Percentiles rank a stretch among this genome's conserved stretches.
phyloP scores from a whole-genome alignment of 1,284 basidiomycete genomes.

The Leccinum fuscescens region DNA sequence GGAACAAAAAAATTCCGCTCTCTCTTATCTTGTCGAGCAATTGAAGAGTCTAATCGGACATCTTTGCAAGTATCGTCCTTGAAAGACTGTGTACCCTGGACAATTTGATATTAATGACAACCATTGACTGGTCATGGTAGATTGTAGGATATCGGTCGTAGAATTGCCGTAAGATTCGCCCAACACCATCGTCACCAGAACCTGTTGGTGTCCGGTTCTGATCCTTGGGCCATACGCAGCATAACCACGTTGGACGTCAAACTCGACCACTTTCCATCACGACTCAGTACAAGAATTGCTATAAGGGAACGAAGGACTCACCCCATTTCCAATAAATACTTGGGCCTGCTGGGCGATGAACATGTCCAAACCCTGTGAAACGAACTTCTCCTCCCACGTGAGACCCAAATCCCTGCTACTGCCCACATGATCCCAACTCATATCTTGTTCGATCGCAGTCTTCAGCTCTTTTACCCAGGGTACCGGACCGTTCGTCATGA shows the following conservation, averaged over 20 bases:
- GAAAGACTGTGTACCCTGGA: neutral
- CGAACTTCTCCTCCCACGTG: slow-evolving; percentile 39
- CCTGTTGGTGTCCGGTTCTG: slow-evolving; percentile 23
- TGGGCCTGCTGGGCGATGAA: slow-evolving; percentile 43
- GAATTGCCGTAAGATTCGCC: neutral
- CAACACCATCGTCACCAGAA: slow-evolving; percentile 23
- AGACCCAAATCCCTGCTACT: slow-evolving; percentile 38
- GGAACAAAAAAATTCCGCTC: no score
- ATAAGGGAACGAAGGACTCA: slow-evolving; percentile 7
- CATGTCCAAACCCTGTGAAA: slow-evolving; percentile 45
- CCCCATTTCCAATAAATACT: slow-evolving; percentile 46
- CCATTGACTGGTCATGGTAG: no score
- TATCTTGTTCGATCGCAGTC: slow-evolving; percentile 32
- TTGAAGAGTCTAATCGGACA: no score
- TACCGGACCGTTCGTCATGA: slow-evolving; percentile 55
- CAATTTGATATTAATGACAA: neutral
- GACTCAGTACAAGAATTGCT: slow-evolving; percentile 4
- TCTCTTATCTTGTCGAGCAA: no score
- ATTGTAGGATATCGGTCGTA: neutral
- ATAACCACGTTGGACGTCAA: slow-evolving; percentile 53
- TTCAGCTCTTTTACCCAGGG: slow-evolving; percentile 49
- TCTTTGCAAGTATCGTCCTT: neutral
- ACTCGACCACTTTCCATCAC: slow-evolving; percentile 50
- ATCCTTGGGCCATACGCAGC: slow-evolving; percentile 40
- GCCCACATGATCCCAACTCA: slow-evolving; percentile 22